Conservation (phyloP, 805 yeast species). For the Saccharomycopsis fibuligera region DNA sequence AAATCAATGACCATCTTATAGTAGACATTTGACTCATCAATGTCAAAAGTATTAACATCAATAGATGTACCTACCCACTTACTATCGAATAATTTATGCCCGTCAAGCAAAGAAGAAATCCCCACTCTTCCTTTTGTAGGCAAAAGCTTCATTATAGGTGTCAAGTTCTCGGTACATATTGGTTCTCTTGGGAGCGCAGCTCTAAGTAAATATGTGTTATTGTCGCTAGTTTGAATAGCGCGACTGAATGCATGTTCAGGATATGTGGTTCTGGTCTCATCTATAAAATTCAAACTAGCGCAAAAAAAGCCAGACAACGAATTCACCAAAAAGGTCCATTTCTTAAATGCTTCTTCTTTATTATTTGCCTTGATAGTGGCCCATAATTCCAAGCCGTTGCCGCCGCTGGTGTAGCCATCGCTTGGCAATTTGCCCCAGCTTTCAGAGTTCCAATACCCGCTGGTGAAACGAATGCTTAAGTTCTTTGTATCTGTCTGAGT, state of each 20-base stretch:
- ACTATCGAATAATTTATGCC: slow-evolving; percentile 84
- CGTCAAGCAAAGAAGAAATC: slow-evolving; percentile 75
- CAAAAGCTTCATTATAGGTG: slow-evolving; percentile 83
- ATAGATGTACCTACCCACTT: slow-evolving; percentile 93
- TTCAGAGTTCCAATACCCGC: slow-evolving; percentile 92
- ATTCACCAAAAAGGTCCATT: slow-evolving; percentile 71
- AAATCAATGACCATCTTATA: slow-evolving; percentile 59
- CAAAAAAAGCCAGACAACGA: slow-evolving; percentile 87
- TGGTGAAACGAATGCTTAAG: slow-evolving; percentile 79
- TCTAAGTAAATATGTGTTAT: slow-evolving; percentile 44
- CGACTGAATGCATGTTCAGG: slow-evolving; percentile 42
- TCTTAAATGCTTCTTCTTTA: slow-evolving; percentile 45
- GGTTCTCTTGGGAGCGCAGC: slow-evolving; percentile 95
- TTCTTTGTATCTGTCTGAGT: slow-evolving; percentile 62
- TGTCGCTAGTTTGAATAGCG: slow-evolving; percentile 10
- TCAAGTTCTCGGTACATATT: slow-evolving; percentile 91
- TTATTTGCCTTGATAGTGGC: slow-evolving; percentile 66
- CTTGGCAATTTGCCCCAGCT: slow-evolving; percentile 79
- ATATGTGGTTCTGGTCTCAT: slow-evolving; percentile 66
- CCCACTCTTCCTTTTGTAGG: slow-evolving; percentile 94
- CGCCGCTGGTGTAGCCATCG: slow-evolving; percentile 72
- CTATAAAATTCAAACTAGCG: slow-evolving; percentile 88
- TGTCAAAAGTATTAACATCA: slow-evolving; percentile 60
- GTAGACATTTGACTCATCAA: slow-evolving; percentile 34
- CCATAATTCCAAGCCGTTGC: slow-evolving; percentile 94